Conservation (phyloP, 2,329 filamentous ascomycete species). For the Monosporascus ibericus region DNA sequence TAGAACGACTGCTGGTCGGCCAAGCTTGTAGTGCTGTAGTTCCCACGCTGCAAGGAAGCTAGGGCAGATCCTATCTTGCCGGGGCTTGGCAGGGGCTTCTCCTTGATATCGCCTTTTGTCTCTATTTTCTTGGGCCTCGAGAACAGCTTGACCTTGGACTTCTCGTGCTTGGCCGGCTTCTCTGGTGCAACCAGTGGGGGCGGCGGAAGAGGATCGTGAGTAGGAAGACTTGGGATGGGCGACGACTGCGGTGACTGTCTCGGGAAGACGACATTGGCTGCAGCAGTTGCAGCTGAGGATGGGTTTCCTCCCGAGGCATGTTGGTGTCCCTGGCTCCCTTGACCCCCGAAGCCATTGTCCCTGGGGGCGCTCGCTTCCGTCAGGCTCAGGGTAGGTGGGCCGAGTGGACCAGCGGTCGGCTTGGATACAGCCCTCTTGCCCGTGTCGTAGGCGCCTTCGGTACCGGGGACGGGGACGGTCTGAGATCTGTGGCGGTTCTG, state of each 20-base stretch:
- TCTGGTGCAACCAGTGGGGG: conserved; percentile 40
- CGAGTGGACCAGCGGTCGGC: conserved; percentile 42
- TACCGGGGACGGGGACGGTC: conserved; percentile 56
- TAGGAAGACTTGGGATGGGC: conserved; percentile 24
- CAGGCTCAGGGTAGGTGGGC: conserved; percentile 56
- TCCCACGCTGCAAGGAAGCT: conserved; percentile 57
- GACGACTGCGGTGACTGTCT: conserved; percentile 45
- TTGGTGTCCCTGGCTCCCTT: conserved; percentile 43
- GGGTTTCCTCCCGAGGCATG: conserved; percentile 57
- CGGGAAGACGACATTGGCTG: conserved; percentile 68
- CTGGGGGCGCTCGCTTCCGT: conserved; percentile 59
- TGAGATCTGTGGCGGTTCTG: conserved; percentile 65
- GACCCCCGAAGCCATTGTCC: conserved; percentile 46
- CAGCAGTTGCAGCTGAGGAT: conserved; percentile 61
- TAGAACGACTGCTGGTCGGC: conserved; percentile 65
- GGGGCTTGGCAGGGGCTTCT: conserved; percentile 66
- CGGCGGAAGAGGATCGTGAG: conserved; percentile 24
- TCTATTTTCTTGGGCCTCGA: conserved; percentile 71
- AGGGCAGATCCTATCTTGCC: conserved; percentile 63
- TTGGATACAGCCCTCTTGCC: conserved; percentile 30
- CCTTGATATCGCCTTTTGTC: conserved; percentile 60
- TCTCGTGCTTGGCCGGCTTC: conserved; percentile 57
- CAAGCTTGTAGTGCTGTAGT: conserved; percentile 68
- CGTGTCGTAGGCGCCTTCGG: conserved; percentile 34
- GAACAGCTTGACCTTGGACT: conserved; percentile 77